These are phyloP conservation scores for Evernia prunastri DNA, from an alignment of 495 filamentous ascomycete species.

Conservation along the genomic window DNA sequence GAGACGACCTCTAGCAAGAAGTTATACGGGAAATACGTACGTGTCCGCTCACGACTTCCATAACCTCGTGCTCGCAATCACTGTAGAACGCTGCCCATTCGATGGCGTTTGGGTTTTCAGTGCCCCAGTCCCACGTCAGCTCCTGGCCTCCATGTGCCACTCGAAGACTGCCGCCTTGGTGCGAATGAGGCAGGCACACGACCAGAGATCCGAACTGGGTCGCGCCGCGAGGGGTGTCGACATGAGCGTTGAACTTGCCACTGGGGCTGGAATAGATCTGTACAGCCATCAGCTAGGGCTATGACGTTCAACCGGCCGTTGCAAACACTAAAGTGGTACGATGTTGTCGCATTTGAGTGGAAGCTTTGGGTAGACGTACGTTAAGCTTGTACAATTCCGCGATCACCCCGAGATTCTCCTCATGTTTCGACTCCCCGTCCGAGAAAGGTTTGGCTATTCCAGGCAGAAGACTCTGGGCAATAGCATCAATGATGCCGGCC, in stretches of 20 bases:
- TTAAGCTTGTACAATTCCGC: slow-evolving; percentile 54
- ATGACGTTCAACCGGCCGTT: no score
- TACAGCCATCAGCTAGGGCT: neutral
- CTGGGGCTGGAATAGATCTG: slow-evolving; percentile 51
- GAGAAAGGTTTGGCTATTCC: slow-evolving; percentile 22
- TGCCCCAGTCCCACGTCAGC: no score
- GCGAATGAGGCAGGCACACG: slow-evolving; percentile 43
- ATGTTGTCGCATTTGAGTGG: slow-evolving; percentile 46
- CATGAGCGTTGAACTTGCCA: slow-evolving; percentile 48
- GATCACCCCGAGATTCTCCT: slow-evolving; percentile 24
- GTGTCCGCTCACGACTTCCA: slow-evolving; percentile 44
- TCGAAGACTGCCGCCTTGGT: slow-evolving; percentile 40
- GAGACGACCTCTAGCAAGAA: no score
- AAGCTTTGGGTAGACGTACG: slow-evolving; percentile 42
- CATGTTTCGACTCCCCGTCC: neutral
- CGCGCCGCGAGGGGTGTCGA: slow-evolving; percentile 47
- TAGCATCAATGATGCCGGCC: slow-evolving; percentile 44
- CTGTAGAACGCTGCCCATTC: slow-evolving; percentile 58
- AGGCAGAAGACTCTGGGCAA: slow-evolving; percentile 46
- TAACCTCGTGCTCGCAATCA: slow-evolving; percentile 57
- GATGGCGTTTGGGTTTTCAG: slow-evolving; percentile 28
- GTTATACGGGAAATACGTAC: no score
- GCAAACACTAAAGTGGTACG: slow-evolving; percentile 39
- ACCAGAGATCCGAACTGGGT: slow-evolving; percentile 52
- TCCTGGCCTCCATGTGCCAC: no score